phyloP scores from a whole-genome alignment of 2,329 filamentous ascomycete species.

The Periconia digitata region DNA sequence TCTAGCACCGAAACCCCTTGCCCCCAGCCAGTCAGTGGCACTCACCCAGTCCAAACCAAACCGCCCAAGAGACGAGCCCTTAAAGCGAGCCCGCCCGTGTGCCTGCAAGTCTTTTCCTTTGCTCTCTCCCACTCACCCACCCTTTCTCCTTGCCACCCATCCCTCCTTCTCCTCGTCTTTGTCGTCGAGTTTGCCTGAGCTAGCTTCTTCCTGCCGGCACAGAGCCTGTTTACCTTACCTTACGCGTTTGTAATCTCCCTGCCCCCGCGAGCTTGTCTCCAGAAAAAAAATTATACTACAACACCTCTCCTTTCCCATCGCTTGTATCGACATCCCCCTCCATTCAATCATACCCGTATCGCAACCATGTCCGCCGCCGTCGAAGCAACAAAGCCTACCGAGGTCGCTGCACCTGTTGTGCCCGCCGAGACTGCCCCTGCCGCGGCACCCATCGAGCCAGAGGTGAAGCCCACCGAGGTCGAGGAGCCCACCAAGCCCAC shows the following conservation, averaged over 20 bases:
- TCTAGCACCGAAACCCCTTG: slow-evolving; percentile 10
- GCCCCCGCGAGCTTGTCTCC: slow-evolving; percentile 23
- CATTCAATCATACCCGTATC: slow-evolving; percentile 10
- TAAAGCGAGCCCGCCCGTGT: slow-evolving; percentile 39
- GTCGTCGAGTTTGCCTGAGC: slow-evolving; percentile 31
- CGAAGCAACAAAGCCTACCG: slow-evolving; percentile 65
- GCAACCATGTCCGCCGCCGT: slow-evolving; percentile 70
- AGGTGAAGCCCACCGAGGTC: slow-evolving; percentile 42
- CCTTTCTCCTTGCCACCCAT: background rate
- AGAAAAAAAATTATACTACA: slow-evolving; percentile 14
- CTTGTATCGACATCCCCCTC: slow-evolving; percentile 4
- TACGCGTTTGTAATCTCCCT: slow-evolving; percentile 38
- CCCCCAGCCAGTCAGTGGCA: background rate
- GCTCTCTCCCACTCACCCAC: slow-evolving; percentile 33
- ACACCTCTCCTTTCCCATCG: slow-evolving; percentile 8
- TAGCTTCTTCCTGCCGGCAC: slow-evolving; percentile 30
- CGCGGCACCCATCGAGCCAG: slow-evolving; percentile 37
- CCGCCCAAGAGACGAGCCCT: slow-evolving; percentile 10
- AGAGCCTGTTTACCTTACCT: slow-evolving; percentile 25
- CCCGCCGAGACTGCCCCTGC: slow-evolving; percentile 28
- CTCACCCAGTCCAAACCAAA: background rate
- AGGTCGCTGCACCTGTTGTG: slow-evolving; percentile 35
- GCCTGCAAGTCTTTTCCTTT: slow-evolving; percentile 28
- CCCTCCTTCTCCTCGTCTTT: slow-evolving; percentile 27
- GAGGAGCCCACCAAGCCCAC: slow-evolving; percentile 31